Conservation (phyloP, 306 rosid species). For the Quercus alba region DNA sequence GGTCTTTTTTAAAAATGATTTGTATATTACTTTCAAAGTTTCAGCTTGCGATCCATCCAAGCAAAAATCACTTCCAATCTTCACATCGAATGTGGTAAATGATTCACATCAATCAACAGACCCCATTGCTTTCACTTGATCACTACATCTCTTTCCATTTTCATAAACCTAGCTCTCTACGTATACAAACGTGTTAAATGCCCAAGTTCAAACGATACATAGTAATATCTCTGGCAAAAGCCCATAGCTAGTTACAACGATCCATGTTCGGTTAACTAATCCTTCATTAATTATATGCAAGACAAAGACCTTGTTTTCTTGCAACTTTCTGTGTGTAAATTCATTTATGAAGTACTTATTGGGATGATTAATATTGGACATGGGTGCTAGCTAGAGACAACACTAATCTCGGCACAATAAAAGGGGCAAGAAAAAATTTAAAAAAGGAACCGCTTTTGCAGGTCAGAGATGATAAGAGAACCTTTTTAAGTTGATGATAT, state of each 20-base stretch:
- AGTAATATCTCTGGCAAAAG: not conserved
- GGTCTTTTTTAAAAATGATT: constrained; percentile 47
- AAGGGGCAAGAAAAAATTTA: not conserved
- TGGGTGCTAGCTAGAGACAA: too few relatives aligned
- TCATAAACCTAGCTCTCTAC: not conserved
- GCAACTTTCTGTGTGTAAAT: not conserved
- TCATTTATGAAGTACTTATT: not conserved
- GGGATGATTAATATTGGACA: too few relatives aligned
- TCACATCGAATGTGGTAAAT: constrained; percentile 81
- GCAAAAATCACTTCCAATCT: constrained; percentile 70
- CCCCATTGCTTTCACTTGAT: constrained; percentile 31
- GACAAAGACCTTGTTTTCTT: not conserved
- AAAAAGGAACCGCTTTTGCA: not conserved
- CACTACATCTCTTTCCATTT: constrained; percentile 27
- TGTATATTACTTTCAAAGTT: constrained; percentile 63
- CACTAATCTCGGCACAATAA: too few relatives aligned
- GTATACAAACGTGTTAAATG: not conserved
- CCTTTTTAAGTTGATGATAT: too few relatives aligned
- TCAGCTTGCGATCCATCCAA: constrained; percentile 95
- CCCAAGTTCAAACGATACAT: not conserved
- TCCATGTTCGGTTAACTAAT: not conserved
- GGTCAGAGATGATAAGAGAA: too few relatives aligned
- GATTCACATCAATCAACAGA: constrained; percentile 68
- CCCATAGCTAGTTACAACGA: not conserved
- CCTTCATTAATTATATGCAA: not conserved